Conservation (phyloP, 192 early-diverging fungal species). For the Backusella australiensis region DNA sequence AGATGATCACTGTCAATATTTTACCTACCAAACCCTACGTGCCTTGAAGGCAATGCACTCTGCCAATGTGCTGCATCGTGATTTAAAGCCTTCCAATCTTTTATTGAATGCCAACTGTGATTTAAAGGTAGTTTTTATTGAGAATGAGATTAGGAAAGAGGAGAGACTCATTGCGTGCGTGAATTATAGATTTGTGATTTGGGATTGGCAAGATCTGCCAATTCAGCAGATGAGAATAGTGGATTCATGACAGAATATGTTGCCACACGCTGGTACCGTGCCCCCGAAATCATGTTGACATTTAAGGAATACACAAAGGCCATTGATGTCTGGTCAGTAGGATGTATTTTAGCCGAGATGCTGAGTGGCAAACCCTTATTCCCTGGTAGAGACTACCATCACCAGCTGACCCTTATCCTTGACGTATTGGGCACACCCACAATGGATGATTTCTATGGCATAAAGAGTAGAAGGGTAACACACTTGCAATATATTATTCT, state of each 20-base stretch:
- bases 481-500: neutral
- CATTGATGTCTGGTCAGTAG: constrained; percentile 92
- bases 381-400: constrained; percentile 88
- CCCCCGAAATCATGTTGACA: constrained; percentile 95
- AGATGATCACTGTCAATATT: constrained; percentile 98
- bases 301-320: constrained; percentile 99
- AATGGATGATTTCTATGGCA: constrained; percentile 80
- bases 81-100: constrained; percentile 94
- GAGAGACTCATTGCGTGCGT: neutral
- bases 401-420: constrained; percentile 95
- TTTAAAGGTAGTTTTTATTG: constrained; percentile 55
- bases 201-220: constrained; percentile 91
- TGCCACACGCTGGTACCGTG: constrained; percentile 92
- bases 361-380: constrained; percentile 78
- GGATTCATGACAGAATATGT: constrained; percentile 98
- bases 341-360: constrained; percentile 87
- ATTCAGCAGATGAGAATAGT: constrained; percentile 76
- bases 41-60: constrained; percentile 99
- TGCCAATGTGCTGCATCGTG: constrained; percentile 95
- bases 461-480: constrained; percentile 67
- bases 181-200: constrained; percentile 90
- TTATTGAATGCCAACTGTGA: constrained; percentile 91
- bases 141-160: neutral
- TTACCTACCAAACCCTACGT: constrained; percentile 95
- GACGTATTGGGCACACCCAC: constrained; percentile 97